Conservation (phyloP, 2,329 filamentous ascomycete genomes). For the Alternaria incomplexa region DNA sequence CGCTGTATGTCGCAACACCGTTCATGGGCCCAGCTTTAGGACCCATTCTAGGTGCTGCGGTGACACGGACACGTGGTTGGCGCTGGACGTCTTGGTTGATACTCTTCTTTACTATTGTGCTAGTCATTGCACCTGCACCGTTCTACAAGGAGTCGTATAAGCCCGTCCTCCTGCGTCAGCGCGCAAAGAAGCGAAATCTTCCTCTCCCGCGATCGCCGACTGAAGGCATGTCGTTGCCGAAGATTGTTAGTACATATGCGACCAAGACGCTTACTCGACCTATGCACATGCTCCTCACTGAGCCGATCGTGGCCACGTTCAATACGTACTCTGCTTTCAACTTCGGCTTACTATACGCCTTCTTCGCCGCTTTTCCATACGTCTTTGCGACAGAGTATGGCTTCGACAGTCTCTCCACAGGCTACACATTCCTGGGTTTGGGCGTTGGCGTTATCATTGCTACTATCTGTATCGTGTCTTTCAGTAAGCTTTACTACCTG, state of each 20-base stretch:
- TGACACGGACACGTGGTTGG: constrained; percentile 47
- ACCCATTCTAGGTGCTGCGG: constrained; percentile 51
- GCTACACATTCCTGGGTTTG: constrained; percentile 12
- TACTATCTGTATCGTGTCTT: neutral
- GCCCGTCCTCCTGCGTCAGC: constrained; percentile 50
- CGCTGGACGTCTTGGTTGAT: constrained; percentile 50
- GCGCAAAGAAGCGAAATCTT: constrained; percentile 28
- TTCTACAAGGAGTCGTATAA: constrained; percentile 62
- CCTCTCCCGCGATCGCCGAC: constrained; percentile 8
- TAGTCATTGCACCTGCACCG: constrained; percentile 41
- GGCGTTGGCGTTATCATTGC: constrained; percentile 9
- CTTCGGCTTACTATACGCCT: constrained; percentile 33
- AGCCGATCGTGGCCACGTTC: constrained; percentile 30
- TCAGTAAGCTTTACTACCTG: constrained; percentile 6
- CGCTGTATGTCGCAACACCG: constrained; percentile 43
- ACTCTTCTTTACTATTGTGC: constrained; percentile 47
- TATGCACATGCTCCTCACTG: constrained; percentile 48
- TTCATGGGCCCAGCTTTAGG: constrained; percentile 45
- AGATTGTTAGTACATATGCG: constrained; percentile 6
- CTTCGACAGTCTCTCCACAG: constrained; percentile 8
- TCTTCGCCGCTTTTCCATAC: constrained; percentile 31
- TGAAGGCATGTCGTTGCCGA: constrained; percentile 8
- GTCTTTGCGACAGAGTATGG: constrained; percentile 25
- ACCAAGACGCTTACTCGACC: constrained; percentile 53
- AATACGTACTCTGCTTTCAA: constrained; percentile 30